Evolutionary conservation across 371 early-diverging fungal species (phyloP).

Genomic region (Globomyces sp.): DNA sequence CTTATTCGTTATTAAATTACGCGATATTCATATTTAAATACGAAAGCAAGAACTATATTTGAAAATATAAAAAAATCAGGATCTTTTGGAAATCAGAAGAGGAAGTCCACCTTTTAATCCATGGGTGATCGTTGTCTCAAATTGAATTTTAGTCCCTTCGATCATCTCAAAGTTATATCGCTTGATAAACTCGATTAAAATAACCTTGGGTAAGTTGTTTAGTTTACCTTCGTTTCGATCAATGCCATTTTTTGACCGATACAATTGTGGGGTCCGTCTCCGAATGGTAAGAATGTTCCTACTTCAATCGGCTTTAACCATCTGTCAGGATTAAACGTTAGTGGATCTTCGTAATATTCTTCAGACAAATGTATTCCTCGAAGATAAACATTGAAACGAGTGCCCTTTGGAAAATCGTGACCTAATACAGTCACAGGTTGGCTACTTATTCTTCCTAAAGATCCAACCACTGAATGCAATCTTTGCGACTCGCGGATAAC

Average conservation of each 20-base stretch:
- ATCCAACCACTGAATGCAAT: constrained; percentile 31
- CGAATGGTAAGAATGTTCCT: constrained; percentile 31
- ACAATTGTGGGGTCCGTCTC: constrained; percentile 32
- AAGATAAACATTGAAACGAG: constrained; percentile 27
- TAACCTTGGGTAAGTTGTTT: neutral
- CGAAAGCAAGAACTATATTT: too few relatives aligned
- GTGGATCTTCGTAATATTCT: constrained; percentile 34
- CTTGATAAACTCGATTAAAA: neutral
- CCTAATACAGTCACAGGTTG: constrained; percentile 19
- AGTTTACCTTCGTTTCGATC: constrained; percentile 28
- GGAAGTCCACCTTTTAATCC: constrained; percentile 18
- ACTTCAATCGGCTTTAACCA: constrained; percentile 25
- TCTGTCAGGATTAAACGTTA: constrained; percentile 36
- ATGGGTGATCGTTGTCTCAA: constrained; percentile 16
- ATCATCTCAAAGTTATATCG: constrained; percentile 9
- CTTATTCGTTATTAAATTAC: too few relatives aligned
- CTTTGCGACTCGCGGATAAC: constrained; percentile 40
- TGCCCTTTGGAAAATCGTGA: constrained; percentile 24
- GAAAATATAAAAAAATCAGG: too few relatives aligned
- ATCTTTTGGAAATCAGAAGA: too few relatives aligned
- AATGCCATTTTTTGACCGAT: constrained; percentile 39
- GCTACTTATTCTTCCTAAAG: constrained; percentile 17
- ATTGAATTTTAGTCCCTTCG: neutral
- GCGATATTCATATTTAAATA: too few relatives aligned
- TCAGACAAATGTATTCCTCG: constrained; percentile 32